Percentiles rank a stretch among this genome's conserved stretches.
Conservation (phyloP, 2,329 filamentous ascomycete species). For the Diaporthe ampelina region DNA sequence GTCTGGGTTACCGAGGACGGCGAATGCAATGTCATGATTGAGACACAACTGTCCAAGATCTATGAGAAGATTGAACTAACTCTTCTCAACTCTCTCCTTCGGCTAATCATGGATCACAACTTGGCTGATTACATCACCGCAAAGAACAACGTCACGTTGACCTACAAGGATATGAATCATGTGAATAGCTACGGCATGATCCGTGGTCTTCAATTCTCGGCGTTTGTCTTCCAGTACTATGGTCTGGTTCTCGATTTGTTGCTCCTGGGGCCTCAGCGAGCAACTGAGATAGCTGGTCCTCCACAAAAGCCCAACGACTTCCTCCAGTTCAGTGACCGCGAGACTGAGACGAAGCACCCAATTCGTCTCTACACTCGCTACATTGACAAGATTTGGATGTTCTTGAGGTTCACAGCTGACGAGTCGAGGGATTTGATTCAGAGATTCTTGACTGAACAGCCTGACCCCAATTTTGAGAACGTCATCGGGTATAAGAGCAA, state of each 20-base stretch:
- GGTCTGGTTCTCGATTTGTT: conserved; percentile 94
- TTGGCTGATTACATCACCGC: conserved; percentile 98
- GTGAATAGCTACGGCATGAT: conserved; percentile 99
- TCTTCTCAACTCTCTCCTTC: conserved; percentile 89
- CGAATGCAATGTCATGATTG: conserved; percentile 98
- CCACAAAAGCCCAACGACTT: conserved; percentile 97
- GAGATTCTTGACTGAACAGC: conserved; percentile 96
- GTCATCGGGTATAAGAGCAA: conserved; percentile 99
- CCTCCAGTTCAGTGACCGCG: conserved; percentile 93
- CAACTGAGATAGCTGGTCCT: conserved; percentile 97
- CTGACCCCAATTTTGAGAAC: conserved; percentile 98
- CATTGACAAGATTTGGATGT: conserved; percentile 99
- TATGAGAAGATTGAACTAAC: conserved; percentile 99
- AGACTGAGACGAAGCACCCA: conserved; percentile 92
- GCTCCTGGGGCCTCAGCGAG: conserved; percentile 91
- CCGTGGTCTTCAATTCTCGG: conserved; percentile 96
- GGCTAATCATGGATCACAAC: conserved; percentile 99
- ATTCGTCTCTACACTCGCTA: conserved; percentile 98
- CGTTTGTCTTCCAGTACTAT: conserved; percentile 99
- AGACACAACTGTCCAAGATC: conserved; percentile 98
- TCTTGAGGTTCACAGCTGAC: conserved; percentile 92
- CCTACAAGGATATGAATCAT: conserved; percentile 99
- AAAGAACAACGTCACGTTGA: conserved; percentile 99
- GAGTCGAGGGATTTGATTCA: conserved; percentile 97
- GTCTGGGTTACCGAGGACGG: conserved; percentile 96